Evolutionary conservation across 1,139 yeast species (phyloP).

Genomic region (Scheffersomyces stambukii): DNA sequence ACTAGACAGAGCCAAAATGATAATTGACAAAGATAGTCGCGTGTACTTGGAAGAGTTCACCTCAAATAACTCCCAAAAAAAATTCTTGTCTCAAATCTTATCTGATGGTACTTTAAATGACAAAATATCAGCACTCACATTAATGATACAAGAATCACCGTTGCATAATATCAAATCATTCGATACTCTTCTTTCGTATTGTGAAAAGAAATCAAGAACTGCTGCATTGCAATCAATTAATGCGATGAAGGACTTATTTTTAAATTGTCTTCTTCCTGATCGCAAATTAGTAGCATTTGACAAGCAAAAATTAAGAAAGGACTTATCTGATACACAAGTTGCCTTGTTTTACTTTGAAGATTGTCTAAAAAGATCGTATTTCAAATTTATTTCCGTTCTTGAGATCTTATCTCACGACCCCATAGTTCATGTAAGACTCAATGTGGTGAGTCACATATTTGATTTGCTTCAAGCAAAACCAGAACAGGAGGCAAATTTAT

Average conservation of each 20-base stretch:
- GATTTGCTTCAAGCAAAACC: slow-evolving; percentile 83
- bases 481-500: slow-evolving; percentile 91
- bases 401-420: slow-evolving; percentile 85
- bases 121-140: slow-evolving; percentile 91
- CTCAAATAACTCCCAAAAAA: slow-evolving; percentile 77
- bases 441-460: slow-evolving; percentile 69
- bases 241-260: slow-evolving; percentile 83
- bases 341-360: slow-evolving; percentile 87
- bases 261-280: slow-evolving; percentile 78
- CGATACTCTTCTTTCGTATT: slow-evolving; percentile 70
- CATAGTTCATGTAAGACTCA: slow-evolving; percentile 84
- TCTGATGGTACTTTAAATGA: slow-evolving; percentile 93
- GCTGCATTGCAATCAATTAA: slow-evolving; percentile 89
- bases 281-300: slow-evolving; percentile 78
- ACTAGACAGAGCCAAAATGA: slow-evolving; percentile 60
- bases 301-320: slow-evolving; percentile 61
- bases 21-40: slow-evolving; percentile 69
- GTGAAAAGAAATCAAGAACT: slow-evolving; percentile 89
- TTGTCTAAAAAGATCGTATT: slow-evolving; percentile 71
- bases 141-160: slow-evolving; percentile 93
- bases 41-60: slow-evolving; percentile 73
- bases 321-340: slow-evolving; percentile 48
- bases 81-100: slow-evolving; percentile 84
- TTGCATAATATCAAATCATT: slow-evolving; percentile 82
- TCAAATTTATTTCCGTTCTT: slow-evolving; percentile 63